Base-by-base conservation (phyloP, 1,284 basidiomycete genomes). In the Naganishia sp. region DNA sequence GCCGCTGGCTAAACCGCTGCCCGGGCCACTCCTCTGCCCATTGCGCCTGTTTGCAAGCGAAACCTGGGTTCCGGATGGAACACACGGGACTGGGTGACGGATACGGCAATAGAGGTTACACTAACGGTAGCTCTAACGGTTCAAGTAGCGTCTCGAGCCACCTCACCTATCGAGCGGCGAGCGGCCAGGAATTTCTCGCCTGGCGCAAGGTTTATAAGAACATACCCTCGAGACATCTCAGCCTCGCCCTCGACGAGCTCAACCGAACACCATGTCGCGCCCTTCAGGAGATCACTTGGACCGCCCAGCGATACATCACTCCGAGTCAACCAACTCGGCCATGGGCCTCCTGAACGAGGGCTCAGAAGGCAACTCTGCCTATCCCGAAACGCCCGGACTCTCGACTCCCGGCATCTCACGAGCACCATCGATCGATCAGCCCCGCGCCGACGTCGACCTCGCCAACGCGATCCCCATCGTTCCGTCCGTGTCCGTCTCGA, bases 81-180 rank as follows among this genome's bases (percentile, higher is more conserved):
- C 59, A 61, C 59, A 61, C 59, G 59, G 59, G 59, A 50, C 48
- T 59, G 21, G 46, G 56, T 59, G 56, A 49, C 56, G 56, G 56
- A 59, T 48, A 49, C 18, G 56, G 56, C 44, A 59, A 59, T n/a
- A 39, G 18, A 25, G 42, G 55, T 25, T 36, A 36, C 55, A 56
- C 21, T 21, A 21, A 21, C 21, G 21, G 21, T 21, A 21, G 21
- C 21, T 21, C 6, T 18, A 15, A 18, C 21, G 45, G 45, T 36
- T 36, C 6, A 36, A 11, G 11, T 36, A 36, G 36, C 36, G 36
- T 36, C 36, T 36, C 36, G 36, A 36, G 11, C 21, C 21, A 21
- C 21, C 21, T 36, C 6, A 11, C 1, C 36, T 36, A 36, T 36
- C 36, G 36, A 36, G 6, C 11, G 21, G 21, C 21, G 21, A 21